Base-by-base conservation (phyloP, 139 green algal species). In the Chlamydomonas sphaeroides region DNA sequence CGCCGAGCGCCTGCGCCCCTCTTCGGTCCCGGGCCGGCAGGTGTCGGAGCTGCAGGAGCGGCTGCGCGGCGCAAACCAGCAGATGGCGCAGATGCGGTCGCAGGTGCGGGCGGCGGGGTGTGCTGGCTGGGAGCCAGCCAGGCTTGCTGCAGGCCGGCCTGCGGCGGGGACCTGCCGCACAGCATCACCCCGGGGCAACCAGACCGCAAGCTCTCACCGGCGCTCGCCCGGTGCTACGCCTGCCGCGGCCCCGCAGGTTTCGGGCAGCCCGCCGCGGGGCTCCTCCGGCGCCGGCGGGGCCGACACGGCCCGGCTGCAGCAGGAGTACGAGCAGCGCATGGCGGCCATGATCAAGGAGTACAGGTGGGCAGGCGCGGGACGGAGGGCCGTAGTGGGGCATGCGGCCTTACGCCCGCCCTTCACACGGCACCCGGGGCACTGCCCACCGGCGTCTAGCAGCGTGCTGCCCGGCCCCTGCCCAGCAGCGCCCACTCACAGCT, bases 291-390 rank as follows among this genome's bases (percentile, higher is more conserved):
- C 4, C 51, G 51, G 32, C 48, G 30, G 20, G 45, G 8, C n/a
- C 10, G 61, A 71, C 18, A 42, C 63, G n/a, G 26, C 62, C 5
- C 63, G 65, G 10, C 33, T 84, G 39, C 65, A 35, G n/a, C 14
- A n/a, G 32, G 48, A 84, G 65, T 67, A 76, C 49, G 65, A 84
- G 77, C 30, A 56, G 39, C 77, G 77, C 25, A 74, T 84, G 49
- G 49, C 35, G 48, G 65, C 48, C 18, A 53, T 84, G 77, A 33
- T 38, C 23, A 73, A 53, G 63, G 61, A 82, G 10, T 72, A 73
- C 62, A 36, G 42, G 75, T 82, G 70, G 5, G 69, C 25, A 20
- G 3, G 48, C 32, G 62, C 2, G 25, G 35, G n/a, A 26, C 20
- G 10, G 56, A 33, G n/a, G 3, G 23, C 53, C 5, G 15, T 20